Base-by-base conservation (phyloP, 495 filamentous ascomycete species). In the Talaromyces borbonicus region DNA sequence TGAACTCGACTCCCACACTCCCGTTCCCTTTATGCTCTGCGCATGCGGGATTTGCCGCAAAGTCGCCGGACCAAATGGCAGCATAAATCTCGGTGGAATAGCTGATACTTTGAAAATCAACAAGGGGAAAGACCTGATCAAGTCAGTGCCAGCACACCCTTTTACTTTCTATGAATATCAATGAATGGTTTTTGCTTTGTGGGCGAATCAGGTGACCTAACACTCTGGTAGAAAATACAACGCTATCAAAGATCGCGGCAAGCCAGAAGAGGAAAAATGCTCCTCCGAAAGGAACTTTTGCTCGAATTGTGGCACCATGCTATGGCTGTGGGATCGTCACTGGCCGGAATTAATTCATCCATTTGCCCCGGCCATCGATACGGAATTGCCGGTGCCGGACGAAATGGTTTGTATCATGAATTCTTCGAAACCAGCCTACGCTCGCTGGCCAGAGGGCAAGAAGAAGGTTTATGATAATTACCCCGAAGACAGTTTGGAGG, bases 281-380 rank as follows among this genome's bases (percentile, higher is more conserved):
- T 61, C 59, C 1, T 73, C 71, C 1, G 67, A 77, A 54, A 60
- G 73, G 15, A 74, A 61, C 51, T 78, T 77, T 48, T 78, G 71
- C 54, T 70, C 68, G 4, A 69, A 68, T 42, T 78, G 74, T 52
- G 63, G 62, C 36, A 59, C 62, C 1, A 75, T 75, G 73, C 60
- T 75, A 4, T 70, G 70, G 62, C 49, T 70, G 5, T 74, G 65
- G 64, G 66, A 72, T 49, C 51, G 61, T 23, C 59, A 67, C 19
- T 78, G 69, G 72, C 72, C 73, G 5, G 73, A 78, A 48, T 42
- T 78, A 41, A 74, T 76, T 47, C 74, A 77, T 52, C 75, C 74
- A 0, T 78, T 78, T 58, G 69, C 73, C 1, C 68, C 72, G 15
- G 75, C 73, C 33, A 76, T 78, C 46, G 74, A 78, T 56, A 72